Base-by-base conservation (phyloP, 495 filamentous ascomycete genomes). In the Parathielavia hyrcaniae region DNA sequence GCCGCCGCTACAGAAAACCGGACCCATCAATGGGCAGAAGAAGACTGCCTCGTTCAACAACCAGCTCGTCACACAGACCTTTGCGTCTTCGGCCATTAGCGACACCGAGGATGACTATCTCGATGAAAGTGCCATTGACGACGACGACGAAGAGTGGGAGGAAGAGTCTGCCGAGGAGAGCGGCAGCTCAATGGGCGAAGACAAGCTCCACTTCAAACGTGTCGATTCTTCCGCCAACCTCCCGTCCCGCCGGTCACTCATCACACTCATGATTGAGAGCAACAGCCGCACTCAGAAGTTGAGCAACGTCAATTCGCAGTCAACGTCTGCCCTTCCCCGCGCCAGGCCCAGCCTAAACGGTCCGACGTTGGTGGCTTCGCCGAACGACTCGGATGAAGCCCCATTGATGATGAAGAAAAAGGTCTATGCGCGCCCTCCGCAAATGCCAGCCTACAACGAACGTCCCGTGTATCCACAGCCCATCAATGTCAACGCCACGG, bases 91-190 rank as follows among this genome's bases (percentile, higher is more conserved):
- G 5, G 77, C 75, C 34, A 79, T 82, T 53, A 77, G 82, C 59
- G 86, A 88, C 56, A 86, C 88, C 52, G 86, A 88, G 55, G 85
- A 85, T 6, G 79, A 82, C 53, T 80, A 81, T 51, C 77, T 88
- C 32, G 87, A 86, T 60, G 89, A 93, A 69, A 89, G 87, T 62
- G 88, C 88, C 23, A 90, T 90, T 47, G 90, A 95, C 55, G 90
- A 96, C 51, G 88, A 91, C 43, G 92, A 95, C 44, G 88, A 91
- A 47, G 87, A 86, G 26, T 89, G 79, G 2, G 88, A 93, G 55
- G 95, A 90, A 90, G 91, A 95, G 68, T 92, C 96, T 62, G 82
- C 86, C n/a, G 90, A 90, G 35, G 88, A 95, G 58, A 95, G 85
- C 64, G 89, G 83, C 22, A 85, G 83, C 53, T 88, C 89, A 0